phyloP scores from a whole-genome alignment of 2,329 filamentous ascomycete species.

The Exophiala sp. region DNA sequence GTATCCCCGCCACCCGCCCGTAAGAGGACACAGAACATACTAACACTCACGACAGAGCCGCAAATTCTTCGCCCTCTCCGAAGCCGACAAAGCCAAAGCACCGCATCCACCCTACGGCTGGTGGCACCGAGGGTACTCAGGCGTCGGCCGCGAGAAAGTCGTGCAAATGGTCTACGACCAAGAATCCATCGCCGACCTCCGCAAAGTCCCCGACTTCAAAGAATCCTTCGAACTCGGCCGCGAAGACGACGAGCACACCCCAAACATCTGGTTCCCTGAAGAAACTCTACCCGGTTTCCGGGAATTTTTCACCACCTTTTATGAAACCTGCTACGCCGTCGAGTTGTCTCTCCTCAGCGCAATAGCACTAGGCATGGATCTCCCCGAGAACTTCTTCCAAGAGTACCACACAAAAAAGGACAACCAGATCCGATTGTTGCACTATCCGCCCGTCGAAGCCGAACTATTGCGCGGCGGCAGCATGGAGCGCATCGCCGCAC shows the following conservation, averaged over 20 bases:
- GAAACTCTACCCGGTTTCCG: slow-evolving; percentile 45
- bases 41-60: slow-evolving; percentile 23
- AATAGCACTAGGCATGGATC: slow-evolving; percentile 40
- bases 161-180: slow-evolving; percentile 18
- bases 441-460: slow-evolving; percentile 45
- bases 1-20: not conserved
- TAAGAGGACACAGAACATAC: not conserved
- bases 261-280: slow-evolving; percentile 50
- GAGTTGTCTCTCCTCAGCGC: slow-evolving; percentile 43
- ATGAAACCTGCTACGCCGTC: slow-evolving; percentile 41
- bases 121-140: slow-evolving; percentile 23
- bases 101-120: slow-evolving; percentile 39
- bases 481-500: slow-evolving; percentile 28
- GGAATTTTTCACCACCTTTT: slow-evolving; percentile 36
- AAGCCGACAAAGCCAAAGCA: slow-evolving; percentile 47
- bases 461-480: slow-evolving; percentile 34
- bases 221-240: slow-evolving; percentile 49
- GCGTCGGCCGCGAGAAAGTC: slow-evolving; percentile 23
- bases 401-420: slow-evolving; percentile 63
- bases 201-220: slow-evolving; percentile 25
- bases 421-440: slow-evolving; percentile 44
- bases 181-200: slow-evolving; percentile 14
- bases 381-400: slow-evolving; percentile 37
- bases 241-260: slow-evolving; percentile 40
- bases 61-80: slow-evolving; percentile 43